Evolutionary conservation across 306 rosid species (phyloP).

Genomic region (Prunus mongolica): DNA sequence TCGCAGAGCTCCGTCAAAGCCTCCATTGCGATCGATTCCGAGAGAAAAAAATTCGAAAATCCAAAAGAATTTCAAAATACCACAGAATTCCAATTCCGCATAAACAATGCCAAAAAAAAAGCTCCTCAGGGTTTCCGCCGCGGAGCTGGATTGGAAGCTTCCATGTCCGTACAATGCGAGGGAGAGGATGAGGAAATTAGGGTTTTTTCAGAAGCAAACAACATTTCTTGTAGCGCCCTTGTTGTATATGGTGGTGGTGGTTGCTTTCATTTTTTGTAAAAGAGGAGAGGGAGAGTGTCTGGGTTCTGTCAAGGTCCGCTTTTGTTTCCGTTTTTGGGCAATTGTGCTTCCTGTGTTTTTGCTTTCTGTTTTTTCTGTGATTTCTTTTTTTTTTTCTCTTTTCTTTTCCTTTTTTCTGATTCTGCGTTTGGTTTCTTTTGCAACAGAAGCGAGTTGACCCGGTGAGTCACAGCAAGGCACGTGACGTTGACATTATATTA

Average conservation of each 20-base stretch:
- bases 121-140: conserved; percentile 1
- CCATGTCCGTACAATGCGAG: conserved; percentile 14
- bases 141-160: not conserved
- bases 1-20: conserved; percentile 92
- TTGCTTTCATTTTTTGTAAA: not conserved
- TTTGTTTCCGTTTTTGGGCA: conserved; percentile 5
- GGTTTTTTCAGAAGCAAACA: not conserved
- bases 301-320: conserved; percentile 13
- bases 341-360: not conserved
- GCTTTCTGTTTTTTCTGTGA: not conserved
- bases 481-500: not conserved
- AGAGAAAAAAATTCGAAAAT: not conserved
- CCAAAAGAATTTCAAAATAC: not conserved
- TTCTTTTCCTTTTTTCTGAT: not conserved
- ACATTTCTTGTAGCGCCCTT: not conserved
- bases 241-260: not conserved
- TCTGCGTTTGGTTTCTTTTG: not conserved
- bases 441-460: not conserved
- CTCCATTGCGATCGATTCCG: conserved; percentile 52
- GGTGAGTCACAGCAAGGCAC: not conserved
- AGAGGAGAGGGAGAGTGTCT: not conserved
- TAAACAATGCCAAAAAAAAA: not conserved
- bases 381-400: too few relatives aligned
- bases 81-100: not conserved
- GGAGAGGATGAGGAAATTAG: not conserved